Conservation (phyloP, 169 alveolate genomes). For the Cystoisospora suis region DNA sequence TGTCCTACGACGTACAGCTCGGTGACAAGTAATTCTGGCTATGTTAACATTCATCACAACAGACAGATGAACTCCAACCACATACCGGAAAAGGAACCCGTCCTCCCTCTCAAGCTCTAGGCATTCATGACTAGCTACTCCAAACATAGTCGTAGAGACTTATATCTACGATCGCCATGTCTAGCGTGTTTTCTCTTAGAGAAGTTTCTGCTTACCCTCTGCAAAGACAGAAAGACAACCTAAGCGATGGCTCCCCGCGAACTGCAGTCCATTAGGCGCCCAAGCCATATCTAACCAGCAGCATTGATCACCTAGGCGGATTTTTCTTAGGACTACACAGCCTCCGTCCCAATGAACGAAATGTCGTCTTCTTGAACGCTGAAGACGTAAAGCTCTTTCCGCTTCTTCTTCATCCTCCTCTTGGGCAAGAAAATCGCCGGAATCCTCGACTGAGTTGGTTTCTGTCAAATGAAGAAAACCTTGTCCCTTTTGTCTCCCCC, state of each 20-base stretch:
- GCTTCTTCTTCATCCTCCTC: not conserved
- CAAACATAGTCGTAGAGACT: no score
- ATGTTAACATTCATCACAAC: no score
- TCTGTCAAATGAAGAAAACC: no score
- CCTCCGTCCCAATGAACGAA: not conserved
- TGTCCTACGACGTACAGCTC: no score
- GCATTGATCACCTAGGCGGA: constrained; percentile 34
- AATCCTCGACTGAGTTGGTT: not conserved
- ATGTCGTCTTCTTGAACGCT: not conserved
- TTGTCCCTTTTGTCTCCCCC: not conserved
- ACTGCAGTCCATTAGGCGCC: constrained; percentile 18
- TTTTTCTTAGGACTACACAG: not conserved
- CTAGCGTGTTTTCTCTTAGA: not conserved
- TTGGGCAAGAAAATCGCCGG: not conserved
- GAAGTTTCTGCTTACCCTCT: not conserved
- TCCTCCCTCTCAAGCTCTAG: no score
- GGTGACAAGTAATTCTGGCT: no score
- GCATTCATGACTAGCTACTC: no score
- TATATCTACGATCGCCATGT: no score
- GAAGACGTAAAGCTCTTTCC: not conserved
- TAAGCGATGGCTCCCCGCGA: constrained; percentile 21
- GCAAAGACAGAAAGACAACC: constrained; percentile 35
- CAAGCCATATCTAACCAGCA: constrained; percentile 39
- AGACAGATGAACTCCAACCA: no score
- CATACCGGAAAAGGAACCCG: no score